Conservation (phyloP, 2,329 filamentous ascomycete species). For the Endothia cerciana region DNA sequence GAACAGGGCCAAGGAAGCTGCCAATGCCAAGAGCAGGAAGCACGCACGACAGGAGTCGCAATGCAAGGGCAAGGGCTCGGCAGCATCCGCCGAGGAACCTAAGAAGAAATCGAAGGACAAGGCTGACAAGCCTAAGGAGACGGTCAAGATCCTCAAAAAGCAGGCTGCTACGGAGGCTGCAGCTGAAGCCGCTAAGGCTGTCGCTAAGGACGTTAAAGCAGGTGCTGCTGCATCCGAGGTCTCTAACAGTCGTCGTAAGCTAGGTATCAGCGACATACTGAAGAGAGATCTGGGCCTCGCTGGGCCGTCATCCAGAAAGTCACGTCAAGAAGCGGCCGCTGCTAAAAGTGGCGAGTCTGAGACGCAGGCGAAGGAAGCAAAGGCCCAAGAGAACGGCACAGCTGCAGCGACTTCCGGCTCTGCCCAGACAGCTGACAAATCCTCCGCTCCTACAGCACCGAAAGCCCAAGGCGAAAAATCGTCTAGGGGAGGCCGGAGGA, state of each 20-base stretch:
- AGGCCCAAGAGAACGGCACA: conserved; percentile 27
- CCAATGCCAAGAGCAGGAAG: conserved; percentile 59
- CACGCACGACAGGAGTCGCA: conserved; percentile 59
- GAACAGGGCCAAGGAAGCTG: conserved; percentile 68
- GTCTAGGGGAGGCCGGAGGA: conserved; percentile 31
- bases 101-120: conserved; percentile 61
- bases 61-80: conserved; percentile 50
- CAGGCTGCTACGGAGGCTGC: conserved; percentile 56
- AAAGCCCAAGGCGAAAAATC: conserved; percentile 33
- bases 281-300: conserved; percentile 69
- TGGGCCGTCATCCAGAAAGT: conserved; percentile 64
- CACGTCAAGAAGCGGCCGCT: conserved; percentile 48
- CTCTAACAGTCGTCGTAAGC: conserved; percentile 63
- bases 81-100: conserved; percentile 47
- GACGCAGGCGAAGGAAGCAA: conserved; percentile 46
- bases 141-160: conserved; percentile 66
- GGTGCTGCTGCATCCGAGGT: conserved; percentile 38
- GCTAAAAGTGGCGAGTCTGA: conserved; percentile 51
- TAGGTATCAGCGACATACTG: conserved; percentile 61
- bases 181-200: conserved; percentile 50
- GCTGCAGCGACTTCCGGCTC: conserved; percentile 30
- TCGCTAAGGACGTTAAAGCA: conserved; percentile 43
- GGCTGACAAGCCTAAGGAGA: conserved; percentile 58
- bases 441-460: conserved; percentile 36
- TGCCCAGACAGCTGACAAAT: conserved; percentile 21